phyloP scores from a whole-genome alignment of 306 rosid genomes.

The Rosa chinensis region DNA sequence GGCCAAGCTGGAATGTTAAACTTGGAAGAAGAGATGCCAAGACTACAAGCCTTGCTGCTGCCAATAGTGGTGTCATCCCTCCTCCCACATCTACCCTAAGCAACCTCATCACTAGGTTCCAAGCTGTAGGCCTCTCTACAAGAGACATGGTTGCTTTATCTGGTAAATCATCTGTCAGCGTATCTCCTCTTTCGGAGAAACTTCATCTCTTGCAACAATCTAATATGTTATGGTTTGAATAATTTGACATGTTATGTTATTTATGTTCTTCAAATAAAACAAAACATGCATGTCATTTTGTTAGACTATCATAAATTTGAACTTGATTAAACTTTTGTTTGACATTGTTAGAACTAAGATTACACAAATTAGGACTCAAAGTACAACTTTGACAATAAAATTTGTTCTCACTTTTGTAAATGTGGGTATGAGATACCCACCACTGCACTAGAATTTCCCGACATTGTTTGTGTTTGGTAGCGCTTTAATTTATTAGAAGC shows the following conservation, averaged over 20 bases:
- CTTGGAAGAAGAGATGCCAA: slow-evolving; percentile 87
- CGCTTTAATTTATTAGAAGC: neutral
- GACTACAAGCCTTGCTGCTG: slow-evolving; percentile 55
- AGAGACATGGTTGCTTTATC: slow-evolving; percentile 84
- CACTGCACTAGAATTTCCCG: too few relatives aligned
- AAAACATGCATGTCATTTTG: neutral
- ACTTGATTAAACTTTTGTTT: neutral
- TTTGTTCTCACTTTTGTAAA: too few relatives aligned
- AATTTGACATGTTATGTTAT: neutral
- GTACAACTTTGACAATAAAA: too few relatives aligned
- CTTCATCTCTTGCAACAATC: neutral
- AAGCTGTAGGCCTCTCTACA: slow-evolving; percentile 53
- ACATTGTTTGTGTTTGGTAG: neutral
- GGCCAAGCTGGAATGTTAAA: slow-evolving; percentile 75
- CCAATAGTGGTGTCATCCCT: slow-evolving; percentile 66
- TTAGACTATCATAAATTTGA: neutral
- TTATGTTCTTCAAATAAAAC: neutral
- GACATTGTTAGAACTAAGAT: neutral
- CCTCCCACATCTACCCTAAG: slow-evolving; percentile 44
- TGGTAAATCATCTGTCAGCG: slow-evolving; percentile 36
- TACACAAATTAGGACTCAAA: too few relatives aligned
- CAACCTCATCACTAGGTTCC: slow-evolving; percentile 44
- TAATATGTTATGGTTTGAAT: neutral
- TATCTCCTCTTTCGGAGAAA: neutral
- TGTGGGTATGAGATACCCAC: too few relatives aligned